Percentiles rank a stretch among this genome's conserved stretches.
These are phyloP conservation scores for Gaeumannomyces tritici DNA, from an alignment of 2,329 filamentous ascomycete genomes.

Conservation along the genomic window DNA sequence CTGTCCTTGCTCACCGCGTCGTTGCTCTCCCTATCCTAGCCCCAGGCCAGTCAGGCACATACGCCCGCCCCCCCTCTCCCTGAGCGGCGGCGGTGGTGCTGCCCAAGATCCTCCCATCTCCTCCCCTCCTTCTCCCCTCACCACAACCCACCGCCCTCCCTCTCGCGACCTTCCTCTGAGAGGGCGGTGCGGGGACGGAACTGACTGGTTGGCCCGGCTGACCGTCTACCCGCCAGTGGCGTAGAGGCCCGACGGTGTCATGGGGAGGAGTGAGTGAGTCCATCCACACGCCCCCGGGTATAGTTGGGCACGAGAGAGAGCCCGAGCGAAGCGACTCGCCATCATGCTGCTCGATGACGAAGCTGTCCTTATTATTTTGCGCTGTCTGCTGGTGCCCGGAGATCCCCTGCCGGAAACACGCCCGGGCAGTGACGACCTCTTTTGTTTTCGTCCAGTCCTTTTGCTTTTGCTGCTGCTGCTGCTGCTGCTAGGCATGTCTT, in stretches of 20 bases:
- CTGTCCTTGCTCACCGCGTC: not conserved
- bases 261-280: not conserved
- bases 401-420: not conserved
- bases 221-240: too few species aligned
- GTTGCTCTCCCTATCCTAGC: too few species aligned
- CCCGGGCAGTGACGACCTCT: not conserved
- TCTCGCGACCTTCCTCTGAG: too few species aligned
- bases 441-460: not conserved
- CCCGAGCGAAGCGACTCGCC: not conserved
- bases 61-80: not conserved
- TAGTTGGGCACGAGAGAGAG: too few species aligned
- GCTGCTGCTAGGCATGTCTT: not conserved
- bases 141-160: too few species aligned
- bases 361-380: too few species aligned
- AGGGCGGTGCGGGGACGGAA: too few species aligned
- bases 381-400: too few species aligned
- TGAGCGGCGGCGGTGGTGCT: not conserved
- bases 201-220: too few species aligned
- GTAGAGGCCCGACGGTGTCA: not conserved
- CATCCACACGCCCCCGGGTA: not conserved
- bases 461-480: not conserved
- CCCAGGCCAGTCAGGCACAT: not conserved
- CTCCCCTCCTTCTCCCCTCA: not conserved
- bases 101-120: not conserved
- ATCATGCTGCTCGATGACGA: not conserved